A percentile compares a stretch with the other conserved stretches of the same genome.
phyloP scores from a whole-genome alignment of 257 asterid genomes.

The Solanum sparsipilum region DNA sequence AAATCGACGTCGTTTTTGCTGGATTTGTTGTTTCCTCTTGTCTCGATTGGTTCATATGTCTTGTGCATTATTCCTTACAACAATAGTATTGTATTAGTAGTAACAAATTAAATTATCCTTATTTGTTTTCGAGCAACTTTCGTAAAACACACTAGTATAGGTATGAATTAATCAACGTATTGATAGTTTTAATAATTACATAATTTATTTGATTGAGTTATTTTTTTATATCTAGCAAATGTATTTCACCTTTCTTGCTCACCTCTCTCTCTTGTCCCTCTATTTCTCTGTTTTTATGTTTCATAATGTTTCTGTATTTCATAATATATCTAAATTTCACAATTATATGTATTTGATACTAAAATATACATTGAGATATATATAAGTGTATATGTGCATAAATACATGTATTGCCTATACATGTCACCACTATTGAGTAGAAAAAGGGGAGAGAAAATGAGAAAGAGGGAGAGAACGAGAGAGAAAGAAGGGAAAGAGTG shows the following conservation, averaged over 20 bases:
- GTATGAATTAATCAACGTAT: background rate
- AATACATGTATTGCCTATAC: background rate
- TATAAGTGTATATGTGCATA: too few relatives aligned
- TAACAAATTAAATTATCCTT: background rate
- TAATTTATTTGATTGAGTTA: background rate
- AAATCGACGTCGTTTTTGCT: background rate
- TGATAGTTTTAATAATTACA: background rate
- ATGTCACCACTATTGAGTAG: background rate
- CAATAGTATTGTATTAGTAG: background rate
- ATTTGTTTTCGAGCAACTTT: background rate
- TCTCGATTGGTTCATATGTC: background rate
- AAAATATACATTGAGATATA: too few relatives aligned
- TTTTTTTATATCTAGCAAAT: background rate
- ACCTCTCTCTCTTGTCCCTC: accelerated
- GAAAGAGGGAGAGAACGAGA: background rate
- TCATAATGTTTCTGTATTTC: accelerated
- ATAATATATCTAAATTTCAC: too few relatives aligned
- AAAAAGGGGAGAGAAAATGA: background rate
- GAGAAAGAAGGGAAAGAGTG: background rate
- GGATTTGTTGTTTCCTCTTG: background rate
- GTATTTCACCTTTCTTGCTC: accelerated
- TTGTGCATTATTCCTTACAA: background rate
- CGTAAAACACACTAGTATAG: background rate
- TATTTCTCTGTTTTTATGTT: background rate
- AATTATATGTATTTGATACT: too few relatives aligned